Conservation (phyloP, 108 stramenopile species). For the Cyclotella kingstonii region DNA sequence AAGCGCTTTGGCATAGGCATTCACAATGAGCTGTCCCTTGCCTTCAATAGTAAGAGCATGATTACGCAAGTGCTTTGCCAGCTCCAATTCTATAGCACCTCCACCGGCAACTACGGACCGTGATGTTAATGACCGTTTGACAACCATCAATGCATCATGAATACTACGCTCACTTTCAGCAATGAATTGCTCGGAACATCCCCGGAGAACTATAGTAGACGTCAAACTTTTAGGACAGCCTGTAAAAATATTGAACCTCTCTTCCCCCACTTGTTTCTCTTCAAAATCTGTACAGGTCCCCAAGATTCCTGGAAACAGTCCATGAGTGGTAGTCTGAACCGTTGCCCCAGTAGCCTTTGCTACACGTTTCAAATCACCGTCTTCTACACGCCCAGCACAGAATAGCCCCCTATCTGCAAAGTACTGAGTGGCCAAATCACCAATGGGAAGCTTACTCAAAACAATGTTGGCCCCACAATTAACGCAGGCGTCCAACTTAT, state of each 20-base stretch:
- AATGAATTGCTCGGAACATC: slow-evolving; percentile 98
- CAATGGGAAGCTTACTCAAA: slow-evolving; percentile 95
- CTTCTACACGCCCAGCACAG: slow-evolving; percentile 96
- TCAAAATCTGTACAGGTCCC: slow-evolving; percentile 95
- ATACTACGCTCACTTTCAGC: slow-evolving; percentile 96
- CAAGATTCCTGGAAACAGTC: slow-evolving; percentile 67
- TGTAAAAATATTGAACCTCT: slow-evolving; percentile 96
- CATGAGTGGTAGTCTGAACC: slow-evolving; percentile 90
- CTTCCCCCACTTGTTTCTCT: slow-evolving; percentile 95
- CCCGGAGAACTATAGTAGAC: slow-evolving; percentile 94
- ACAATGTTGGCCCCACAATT: slow-evolving; percentile 95
- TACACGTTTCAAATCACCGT: slow-evolving; percentile 95
- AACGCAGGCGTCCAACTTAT: slow-evolving; percentile 95
- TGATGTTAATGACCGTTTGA: slow-evolving; percentile 90
- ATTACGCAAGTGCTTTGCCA: slow-evolving; percentile 73
- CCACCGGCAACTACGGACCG: slow-evolving; percentile 94
- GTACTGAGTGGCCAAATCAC: slow-evolving; percentile 99
- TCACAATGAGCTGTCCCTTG: slow-evolving; percentile 95
- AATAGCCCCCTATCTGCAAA: slow-evolving; percentile 97
- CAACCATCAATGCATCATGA: slow-evolving; percentile 97
- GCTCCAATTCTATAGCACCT: slow-evolving; percentile 98
- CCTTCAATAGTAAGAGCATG: slow-evolving; percentile 91
- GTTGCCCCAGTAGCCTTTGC: slow-evolving; percentile 93
- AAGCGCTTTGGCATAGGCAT: slow-evolving; percentile 90
- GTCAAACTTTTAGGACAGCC: slow-evolving; percentile 91